Percentiles rank a stretch among this genome's conserved stretches.
Evolutionary conservation across 306 rosid species (phyloP).

Genomic region (apple (Malus domestica)): ASM211411v1 NC_041804.1:7418501-7419000

Average conservation of each 20-base stretch:
- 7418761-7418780: neutral
- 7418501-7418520: conserved; percentile 61
- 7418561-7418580: neutral
- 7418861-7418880: neutral
- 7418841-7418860: neutral
- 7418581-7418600: conserved; percentile 46
- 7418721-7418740: conserved; percentile 61
- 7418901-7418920: neutral
- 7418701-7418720: conserved; percentile 50
- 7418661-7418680: conserved; percentile 59
- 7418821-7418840: neutral
- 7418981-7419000: conserved; percentile 88
- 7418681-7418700: conserved; percentile 46
- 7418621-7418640: conserved; percentile 89
- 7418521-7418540: neutral
- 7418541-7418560: neutral
- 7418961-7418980: conserved; percentile 66
- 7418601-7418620: conserved; percentile 65
- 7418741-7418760: neutral
- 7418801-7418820: neutral
- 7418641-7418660: conserved; percentile 68
- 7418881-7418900: neutral
- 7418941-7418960: neutral
- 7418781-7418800: neutral
- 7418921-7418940: neutral